Percentiles rank a stretch among this genome's conserved stretches.
phyloP scores from a whole-genome alignment of 495 filamentous ascomycete genomes.

The Penicillium angulare region DNA sequence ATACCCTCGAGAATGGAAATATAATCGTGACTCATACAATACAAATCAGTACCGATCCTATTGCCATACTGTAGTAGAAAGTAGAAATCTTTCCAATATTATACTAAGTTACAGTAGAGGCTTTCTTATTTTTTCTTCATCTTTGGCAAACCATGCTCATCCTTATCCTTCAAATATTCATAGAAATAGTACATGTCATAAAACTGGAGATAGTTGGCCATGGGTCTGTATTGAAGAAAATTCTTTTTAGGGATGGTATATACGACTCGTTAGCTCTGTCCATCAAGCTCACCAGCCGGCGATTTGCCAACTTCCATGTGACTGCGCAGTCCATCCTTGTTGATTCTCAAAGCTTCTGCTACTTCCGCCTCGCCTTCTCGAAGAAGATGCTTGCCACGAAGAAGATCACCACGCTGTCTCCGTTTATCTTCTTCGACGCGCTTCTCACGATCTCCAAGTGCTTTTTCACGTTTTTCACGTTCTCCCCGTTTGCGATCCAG shows the following conservation, averaged over 20 bases:
- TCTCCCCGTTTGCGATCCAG: slow-evolving; percentile 61
- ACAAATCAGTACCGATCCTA: too few relatives aligned
- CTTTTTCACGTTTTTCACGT: slow-evolving; percentile 66
- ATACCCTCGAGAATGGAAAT: slow-evolving; percentile 39
- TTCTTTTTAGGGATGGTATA: neutral
- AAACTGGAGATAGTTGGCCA: neutral
- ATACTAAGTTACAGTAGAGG: too few relatives aligned
- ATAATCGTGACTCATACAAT: slow-evolving; percentile 9
- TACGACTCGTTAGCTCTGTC: neutral
- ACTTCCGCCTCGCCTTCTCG: slow-evolving; percentile 77
- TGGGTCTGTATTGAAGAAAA: neutral
- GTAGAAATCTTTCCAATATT: too few relatives aligned
- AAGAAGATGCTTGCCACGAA: slow-evolving; percentile 63
- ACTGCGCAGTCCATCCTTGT: slow-evolving; percentile 67
- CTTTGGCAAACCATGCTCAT: too few relatives aligned
- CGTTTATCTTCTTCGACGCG: slow-evolving; percentile 73
- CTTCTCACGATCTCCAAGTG: slow-evolving; percentile 71
- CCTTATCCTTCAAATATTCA: too few relatives aligned
- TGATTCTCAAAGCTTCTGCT: slow-evolving; percentile 71
- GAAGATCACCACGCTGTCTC: slow-evolving; percentile 61
- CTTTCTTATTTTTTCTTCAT: too few relatives aligned
- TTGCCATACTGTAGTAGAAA: too few relatives aligned
- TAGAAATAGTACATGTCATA: neutral
- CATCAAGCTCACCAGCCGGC: slow-evolving; percentile 10
- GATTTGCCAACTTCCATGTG: slow-evolving; percentile 50